phyloP scores from a whole-genome alignment of 2,329 filamentous ascomycete genomes.

The Ophiostoma piceae region DNA sequence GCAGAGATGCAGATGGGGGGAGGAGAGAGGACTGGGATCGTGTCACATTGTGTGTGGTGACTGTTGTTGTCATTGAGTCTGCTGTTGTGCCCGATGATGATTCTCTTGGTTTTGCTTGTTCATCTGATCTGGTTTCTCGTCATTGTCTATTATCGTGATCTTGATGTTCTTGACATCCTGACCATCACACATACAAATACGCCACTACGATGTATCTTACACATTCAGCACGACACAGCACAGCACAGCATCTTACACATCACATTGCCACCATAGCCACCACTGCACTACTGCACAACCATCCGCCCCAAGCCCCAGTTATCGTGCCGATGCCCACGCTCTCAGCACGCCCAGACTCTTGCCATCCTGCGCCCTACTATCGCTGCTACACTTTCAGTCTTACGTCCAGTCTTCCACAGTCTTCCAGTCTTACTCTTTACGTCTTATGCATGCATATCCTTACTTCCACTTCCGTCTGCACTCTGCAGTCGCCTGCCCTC shows the following conservation, averaged over 20 bases:
- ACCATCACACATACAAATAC: neutral
- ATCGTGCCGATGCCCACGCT: neutral
- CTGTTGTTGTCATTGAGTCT: neutral
- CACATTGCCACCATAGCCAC: constrained; percentile 6
- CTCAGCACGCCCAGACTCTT: neutral
- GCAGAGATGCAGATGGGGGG: neutral
- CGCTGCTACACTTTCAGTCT: too few relatives aligned
- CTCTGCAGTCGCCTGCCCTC: neutral
- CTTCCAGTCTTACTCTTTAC: neutral
- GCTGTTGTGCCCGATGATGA: neutral
- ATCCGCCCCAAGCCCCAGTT: neutral
- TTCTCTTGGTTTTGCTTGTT: too few relatives aligned
- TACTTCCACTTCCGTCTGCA: neutral
- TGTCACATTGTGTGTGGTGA: constrained; percentile 6
- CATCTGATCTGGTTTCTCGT: neutral
- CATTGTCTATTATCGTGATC: neutral
- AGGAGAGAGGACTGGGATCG: neutral
- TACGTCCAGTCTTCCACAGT: too few relatives aligned
- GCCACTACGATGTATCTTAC: too few relatives aligned
- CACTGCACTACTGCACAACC: neutral
- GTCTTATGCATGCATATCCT: neutral
- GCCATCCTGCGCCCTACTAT: neutral
- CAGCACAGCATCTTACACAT: neutral
- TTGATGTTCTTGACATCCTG: neutral
- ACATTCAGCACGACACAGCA: too few relatives aligned